Evolutionary conservation across 1,284 basidiomycete genomes (phyloP).

Genomic region (Moesziomyces antarcticus): DNA sequence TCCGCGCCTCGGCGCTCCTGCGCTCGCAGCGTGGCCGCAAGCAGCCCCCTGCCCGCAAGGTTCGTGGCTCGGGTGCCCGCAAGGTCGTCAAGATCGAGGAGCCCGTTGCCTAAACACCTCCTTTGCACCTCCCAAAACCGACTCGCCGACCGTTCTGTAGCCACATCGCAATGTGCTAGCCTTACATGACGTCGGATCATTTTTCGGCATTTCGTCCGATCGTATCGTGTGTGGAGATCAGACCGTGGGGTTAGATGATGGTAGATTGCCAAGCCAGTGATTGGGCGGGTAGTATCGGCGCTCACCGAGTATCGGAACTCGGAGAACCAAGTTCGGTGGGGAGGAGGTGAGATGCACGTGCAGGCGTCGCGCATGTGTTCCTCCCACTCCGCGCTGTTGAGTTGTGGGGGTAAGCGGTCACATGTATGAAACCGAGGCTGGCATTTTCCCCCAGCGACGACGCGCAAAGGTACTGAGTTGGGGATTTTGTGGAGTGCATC

Average conservation of each 20-base stretch:
- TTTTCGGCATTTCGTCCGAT: too few species aligned
- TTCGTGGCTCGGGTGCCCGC: slow-evolving; percentile 42
- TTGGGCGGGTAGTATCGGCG: too few species aligned
- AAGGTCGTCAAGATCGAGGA: slow-evolving; percentile 48
- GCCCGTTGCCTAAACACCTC: slow-evolving; percentile 33
- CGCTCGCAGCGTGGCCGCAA: slow-evolving; percentile 56
- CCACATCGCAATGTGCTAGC: too few species aligned
- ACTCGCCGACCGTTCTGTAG: too few species aligned
- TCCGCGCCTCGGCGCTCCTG: slow-evolving; percentile 62
- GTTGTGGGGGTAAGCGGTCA: slow-evolving; percentile 1
- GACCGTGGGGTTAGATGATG: too few species aligned
- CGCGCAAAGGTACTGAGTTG: too few species aligned
- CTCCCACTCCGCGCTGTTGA: too few species aligned
- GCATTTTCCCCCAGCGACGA: slow-evolving; percentile 1
- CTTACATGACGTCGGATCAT: too few species aligned
- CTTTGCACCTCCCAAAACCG: slow-evolving; percentile 3
- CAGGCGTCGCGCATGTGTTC: slow-evolving; percentile 4
- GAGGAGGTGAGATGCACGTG: slow-evolving; percentile 6
- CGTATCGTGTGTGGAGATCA: too few species aligned
- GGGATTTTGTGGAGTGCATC: too few species aligned
- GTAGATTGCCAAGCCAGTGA: too few species aligned
- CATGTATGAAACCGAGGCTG: slow-evolving; percentile 29
- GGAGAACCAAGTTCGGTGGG: background rate
- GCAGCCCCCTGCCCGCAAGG: slow-evolving; percentile 48
- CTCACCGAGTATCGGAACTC: background rate